These are phyloP conservation scores for Hysterangium stoloniferum DNA, from an alignment of 768 basidiomycete genomes.

Conservation along the genomic window DNA sequence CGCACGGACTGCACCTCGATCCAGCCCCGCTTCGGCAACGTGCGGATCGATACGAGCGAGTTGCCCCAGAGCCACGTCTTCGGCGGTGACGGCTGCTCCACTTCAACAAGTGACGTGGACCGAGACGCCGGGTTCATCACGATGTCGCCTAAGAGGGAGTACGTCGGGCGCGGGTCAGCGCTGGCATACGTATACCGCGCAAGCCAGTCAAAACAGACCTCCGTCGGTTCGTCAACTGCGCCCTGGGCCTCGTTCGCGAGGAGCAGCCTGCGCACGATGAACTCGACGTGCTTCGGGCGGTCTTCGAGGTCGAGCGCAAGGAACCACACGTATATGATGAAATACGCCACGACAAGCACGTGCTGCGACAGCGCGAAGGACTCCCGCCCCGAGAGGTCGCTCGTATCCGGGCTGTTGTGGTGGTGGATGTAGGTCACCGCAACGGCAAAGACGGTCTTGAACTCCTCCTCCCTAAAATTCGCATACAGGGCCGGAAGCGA, in stretches of 20 bases:
- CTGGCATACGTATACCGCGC: constrained; percentile 91
- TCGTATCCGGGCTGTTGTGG: constrained; percentile 59
- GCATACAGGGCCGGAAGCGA: constrained; percentile 72
- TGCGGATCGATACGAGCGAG: constrained; percentile 74
- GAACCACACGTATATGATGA: constrained; percentile 93
- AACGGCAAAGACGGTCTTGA: constrained; percentile 89
- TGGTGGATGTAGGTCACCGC: constrained; percentile 90
- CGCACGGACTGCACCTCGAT: constrained; percentile 77
- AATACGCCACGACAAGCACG: constrained; percentile 83
- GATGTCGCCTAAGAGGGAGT: constrained; percentile 70
- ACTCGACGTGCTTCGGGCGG: constrained; percentile 71
- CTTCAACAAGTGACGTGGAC: constrained; percentile 14
- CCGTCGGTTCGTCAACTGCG: constrained; percentile 79
- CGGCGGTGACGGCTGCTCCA: constrained; percentile 40
- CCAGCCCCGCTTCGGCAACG: constrained; percentile 74
- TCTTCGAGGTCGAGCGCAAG: constrained; percentile 77
- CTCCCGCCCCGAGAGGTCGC: constrained; percentile 37
- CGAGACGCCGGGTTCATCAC: constrained; percentile 49
- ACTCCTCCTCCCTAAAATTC: constrained; percentile 88
- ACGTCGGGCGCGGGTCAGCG: constrained; percentile 84
- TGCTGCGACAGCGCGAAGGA: constrained; percentile 90
- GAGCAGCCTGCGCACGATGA: constrained; percentile 80
- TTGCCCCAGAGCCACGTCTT: constrained; percentile 86
- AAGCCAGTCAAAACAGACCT: constrained; percentile 98
- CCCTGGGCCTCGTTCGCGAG: constrained; percentile 73